A percentile compares a stretch with the other conserved stretches of the same genome.
Conservation (phyloP, 2,329 filamentous ascomycete genomes). For the Diaporthe australafricana region DNA sequence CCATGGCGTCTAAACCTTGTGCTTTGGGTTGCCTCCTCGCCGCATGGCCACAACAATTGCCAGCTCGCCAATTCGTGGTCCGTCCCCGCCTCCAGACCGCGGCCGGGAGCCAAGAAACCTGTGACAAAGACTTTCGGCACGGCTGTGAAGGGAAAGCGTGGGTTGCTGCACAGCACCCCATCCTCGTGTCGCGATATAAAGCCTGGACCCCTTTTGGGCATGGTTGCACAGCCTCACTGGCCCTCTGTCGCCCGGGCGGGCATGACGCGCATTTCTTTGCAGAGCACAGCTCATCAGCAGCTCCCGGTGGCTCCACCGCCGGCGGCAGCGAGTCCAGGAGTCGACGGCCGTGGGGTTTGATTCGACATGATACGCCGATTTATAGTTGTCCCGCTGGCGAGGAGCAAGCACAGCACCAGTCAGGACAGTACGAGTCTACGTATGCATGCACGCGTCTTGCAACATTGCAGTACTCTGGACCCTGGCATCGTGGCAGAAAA, state of each 20-base stretch:
- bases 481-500: neutral
- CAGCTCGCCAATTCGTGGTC: neutral
- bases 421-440: neutral
- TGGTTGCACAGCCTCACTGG: slow-evolving; percentile 35
- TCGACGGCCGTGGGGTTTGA: neutral
- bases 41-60: neutral
- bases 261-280: slow-evolving; percentile 17
- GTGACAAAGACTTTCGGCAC: slow-evolving; percentile 16
- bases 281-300: slow-evolving; percentile 14
- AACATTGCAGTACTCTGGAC: neutral
- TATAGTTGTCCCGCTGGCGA: slow-evolving; percentile 2
- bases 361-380: slow-evolving; percentile 21
- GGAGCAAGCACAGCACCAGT: slow-evolving; percentile 12
- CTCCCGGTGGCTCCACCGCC: slow-evolving; percentile 28
- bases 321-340: slow-evolving; percentile 12
- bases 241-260: slow-evolving; percentile 25
- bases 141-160: neutral
- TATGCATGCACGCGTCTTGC: slow-evolving; percentile 22
- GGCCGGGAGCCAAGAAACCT: neutral
- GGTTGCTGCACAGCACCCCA: neutral
- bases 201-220: neutral
- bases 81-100: slow-evolving; percentile 7
- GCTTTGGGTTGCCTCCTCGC: slow-evolving; percentile 15
- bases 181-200: slow-evolving; percentile 11
- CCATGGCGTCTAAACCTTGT: neutral